A percentile compares a stretch with the other conserved stretches of the same genome.
These are phyloP conservation scores for Mariannaea sp. DNA, from an alignment of 2,329 filamentous ascomycete genomes.

Conservation along the genomic window DNA sequence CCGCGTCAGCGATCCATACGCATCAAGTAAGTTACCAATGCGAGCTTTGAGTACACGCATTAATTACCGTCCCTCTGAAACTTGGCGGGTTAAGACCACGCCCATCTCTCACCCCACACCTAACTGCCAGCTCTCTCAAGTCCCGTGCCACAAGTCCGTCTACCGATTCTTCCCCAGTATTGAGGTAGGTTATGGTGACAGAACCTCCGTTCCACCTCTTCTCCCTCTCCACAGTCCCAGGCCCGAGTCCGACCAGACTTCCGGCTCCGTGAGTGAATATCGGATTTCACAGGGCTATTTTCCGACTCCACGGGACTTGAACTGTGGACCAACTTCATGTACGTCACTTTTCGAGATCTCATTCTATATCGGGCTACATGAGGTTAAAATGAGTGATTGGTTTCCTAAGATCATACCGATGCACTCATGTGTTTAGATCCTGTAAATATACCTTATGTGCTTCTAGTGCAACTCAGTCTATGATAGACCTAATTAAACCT, in stretches of 20 bases:
- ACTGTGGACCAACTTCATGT: slow-evolving; percentile 32
- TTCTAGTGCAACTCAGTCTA: too few relatives aligned
- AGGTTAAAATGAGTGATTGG: neutral
- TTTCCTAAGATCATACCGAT: too few relatives aligned
- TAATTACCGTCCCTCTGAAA: too few relatives aligned
- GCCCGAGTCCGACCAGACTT: slow-evolving; percentile 7
- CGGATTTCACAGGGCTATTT: slow-evolving; percentile 24
- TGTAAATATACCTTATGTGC: too few relatives aligned
- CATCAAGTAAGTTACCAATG: too few relatives aligned
- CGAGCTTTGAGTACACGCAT: too few relatives aligned
- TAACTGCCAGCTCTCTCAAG: neutral
- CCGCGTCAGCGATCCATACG: too few relatives aligned
- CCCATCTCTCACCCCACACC: neutral
- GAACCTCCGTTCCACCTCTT: neutral
- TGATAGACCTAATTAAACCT: too few relatives aligned
- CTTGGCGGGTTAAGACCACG: too few relatives aligned
- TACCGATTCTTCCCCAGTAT: neutral
- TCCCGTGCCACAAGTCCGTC: neutral
- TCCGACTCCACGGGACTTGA: slow-evolving; percentile 17
- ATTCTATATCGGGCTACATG: slow-evolving; percentile 12
- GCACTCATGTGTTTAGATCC: too few relatives aligned
- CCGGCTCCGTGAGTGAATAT: slow-evolving; percentile 22
- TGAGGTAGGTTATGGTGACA: too few relatives aligned
- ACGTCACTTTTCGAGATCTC: slow-evolving; percentile 27
- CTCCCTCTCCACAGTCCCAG: slow-evolving; percentile 9